A percentile compares a stretch with the other conserved stretches of the same genome.
These are phyloP conservation scores for Plasmodium gallinaceum DNA, from an alignment of 169 alveolate genomes.

Conservation along the genomic window DNA sequence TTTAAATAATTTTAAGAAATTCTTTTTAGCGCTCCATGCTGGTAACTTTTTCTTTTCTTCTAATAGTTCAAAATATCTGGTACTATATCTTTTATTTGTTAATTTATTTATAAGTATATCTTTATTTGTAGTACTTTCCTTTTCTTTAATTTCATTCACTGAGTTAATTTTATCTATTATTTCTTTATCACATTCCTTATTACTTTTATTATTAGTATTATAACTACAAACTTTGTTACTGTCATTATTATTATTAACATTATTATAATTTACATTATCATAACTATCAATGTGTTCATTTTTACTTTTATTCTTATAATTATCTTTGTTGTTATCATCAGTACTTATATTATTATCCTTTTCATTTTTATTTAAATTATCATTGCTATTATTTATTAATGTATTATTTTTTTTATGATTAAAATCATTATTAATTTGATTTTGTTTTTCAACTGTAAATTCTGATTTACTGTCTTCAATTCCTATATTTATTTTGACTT, in stretches of 20 bases:
- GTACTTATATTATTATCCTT: neutral
- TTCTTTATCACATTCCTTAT: neutral
- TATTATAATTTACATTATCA: neutral
- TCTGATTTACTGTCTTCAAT: slow-evolving; percentile 5
- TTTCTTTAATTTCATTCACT: no score
- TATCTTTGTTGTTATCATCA: neutral
- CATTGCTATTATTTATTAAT: neutral
- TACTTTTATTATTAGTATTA: neutral
- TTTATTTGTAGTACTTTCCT: neutral
- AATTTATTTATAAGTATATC: slow-evolving; percentile 36
- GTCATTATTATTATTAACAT: neutral
- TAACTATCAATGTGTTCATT: neutral
- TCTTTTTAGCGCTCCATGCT: slow-evolving; percentile 91
- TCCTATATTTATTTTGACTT: slow-evolving; percentile 8
- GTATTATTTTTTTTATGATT: neutral
- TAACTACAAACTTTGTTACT: neutral
- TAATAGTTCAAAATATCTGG: slow-evolving; percentile 85
- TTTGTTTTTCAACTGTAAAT: neutral
- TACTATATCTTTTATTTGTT: slow-evolving; percentile 79
- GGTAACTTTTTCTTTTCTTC: slow-evolving; percentile 90
- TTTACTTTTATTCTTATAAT: neutral
- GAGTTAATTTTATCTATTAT: no score
- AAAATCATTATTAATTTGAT: neutral
- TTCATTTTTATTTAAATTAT: neutral
- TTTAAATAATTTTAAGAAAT: slow-evolving; percentile 88